Conservation (phyloP, 768 basidiomycete genomes). For the Phylloporus rhodoxanthus region DNA sequence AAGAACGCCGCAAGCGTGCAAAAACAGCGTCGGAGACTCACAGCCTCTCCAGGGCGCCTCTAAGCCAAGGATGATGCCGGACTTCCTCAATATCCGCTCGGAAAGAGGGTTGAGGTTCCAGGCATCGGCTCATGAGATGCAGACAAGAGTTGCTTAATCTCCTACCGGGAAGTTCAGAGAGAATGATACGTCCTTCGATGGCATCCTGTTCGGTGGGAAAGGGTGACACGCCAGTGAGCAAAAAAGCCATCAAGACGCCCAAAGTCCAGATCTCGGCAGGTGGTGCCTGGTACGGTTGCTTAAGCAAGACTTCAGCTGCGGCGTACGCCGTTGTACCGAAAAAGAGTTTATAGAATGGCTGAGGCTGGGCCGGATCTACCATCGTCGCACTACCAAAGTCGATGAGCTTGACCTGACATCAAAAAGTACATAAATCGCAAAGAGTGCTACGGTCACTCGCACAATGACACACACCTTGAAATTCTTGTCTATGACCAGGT, state of each 20-base stretch:
- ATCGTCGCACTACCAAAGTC: slow-evolving; percentile 91
- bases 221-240: slow-evolving; percentile 88
- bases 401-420: slow-evolving; percentile 78
- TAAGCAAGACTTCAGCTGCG: slow-evolving; percentile 86
- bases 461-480: slow-evolving; percentile 46
- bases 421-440: slow-evolving; percentile 10
- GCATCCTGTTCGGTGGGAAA: slow-evolving; percentile 85
- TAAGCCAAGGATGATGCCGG: slow-evolving; percentile 78
- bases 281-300: slow-evolving; percentile 83
- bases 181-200: slow-evolving; percentile 56
- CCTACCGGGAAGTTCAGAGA: slow-evolving; percentile 37
- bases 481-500: slow-evolving; percentile 71
- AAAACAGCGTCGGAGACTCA: slow-evolving; percentile 6
- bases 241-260: slow-evolving; percentile 89
- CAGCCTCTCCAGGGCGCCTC: slow-evolving; percentile 17
- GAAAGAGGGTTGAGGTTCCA: slow-evolving; percentile 76
- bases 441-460: background rate
- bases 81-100: slow-evolving; percentile 82
- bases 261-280: slow-evolving; percentile 97
- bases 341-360: slow-evolving; percentile 70
- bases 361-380: slow-evolving; percentile 54
- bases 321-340: slow-evolving; percentile 96
- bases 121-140: slow-evolving; percentile 66
- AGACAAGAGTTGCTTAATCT: slow-evolving; percentile 45
- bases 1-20: background rate